Evolutionary conservation across 2,329 filamentous ascomycete species (phyloP).

Genomic region (Fusarium mundagurra): DNA sequence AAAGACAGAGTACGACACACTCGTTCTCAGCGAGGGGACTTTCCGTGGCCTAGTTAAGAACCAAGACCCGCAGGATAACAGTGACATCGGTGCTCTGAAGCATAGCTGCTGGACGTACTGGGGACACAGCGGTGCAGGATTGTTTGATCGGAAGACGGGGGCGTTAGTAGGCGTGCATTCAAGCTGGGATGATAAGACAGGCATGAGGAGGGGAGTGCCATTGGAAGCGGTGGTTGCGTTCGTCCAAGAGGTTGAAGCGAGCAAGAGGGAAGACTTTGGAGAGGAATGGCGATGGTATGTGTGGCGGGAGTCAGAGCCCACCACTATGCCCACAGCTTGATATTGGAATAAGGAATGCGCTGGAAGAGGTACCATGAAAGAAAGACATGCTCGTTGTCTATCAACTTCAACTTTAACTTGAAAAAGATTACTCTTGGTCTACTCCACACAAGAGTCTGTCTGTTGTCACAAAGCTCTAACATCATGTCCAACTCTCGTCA

Average conservation of each 20-base stretch:
- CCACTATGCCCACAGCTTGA: too few relatives aligned
- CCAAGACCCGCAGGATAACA: conserved; percentile 60
- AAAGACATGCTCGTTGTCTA: conserved; percentile 3
- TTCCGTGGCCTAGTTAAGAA: conserved; percentile 52
- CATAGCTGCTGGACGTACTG: conserved; percentile 68
- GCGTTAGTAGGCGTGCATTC: conserved; percentile 61
- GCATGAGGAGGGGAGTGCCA: conserved; percentile 60
- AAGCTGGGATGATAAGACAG: conserved; percentile 62
- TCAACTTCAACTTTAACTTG: conserved; percentile 10
- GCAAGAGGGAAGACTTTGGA: neutral
- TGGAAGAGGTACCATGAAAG: neutral
- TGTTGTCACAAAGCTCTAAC: conserved; percentile 14
- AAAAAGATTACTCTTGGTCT: conserved; percentile 18
- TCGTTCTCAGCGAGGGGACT: conserved; percentile 56
- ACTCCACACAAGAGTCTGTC: conserved; percentile 23
- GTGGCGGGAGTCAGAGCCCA: neutral
- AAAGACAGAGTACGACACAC: conserved; percentile 56
- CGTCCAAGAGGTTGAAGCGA: conserved; percentile 36
- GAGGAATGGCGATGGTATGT: conserved; percentile 28
- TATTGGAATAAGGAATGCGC: neutral
- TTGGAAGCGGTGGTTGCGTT: conserved; percentile 57
- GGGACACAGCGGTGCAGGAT: conserved; percentile 63
- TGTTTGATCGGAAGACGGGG: conserved; percentile 53
- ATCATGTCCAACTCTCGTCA: conserved; percentile 21
- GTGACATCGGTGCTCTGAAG: conserved; percentile 61